Evolutionary conservation across 208 protist species (phyloP), one percentile per base, ranked within the genome.

Genomic region (Naegleria fowleri): DNA sequence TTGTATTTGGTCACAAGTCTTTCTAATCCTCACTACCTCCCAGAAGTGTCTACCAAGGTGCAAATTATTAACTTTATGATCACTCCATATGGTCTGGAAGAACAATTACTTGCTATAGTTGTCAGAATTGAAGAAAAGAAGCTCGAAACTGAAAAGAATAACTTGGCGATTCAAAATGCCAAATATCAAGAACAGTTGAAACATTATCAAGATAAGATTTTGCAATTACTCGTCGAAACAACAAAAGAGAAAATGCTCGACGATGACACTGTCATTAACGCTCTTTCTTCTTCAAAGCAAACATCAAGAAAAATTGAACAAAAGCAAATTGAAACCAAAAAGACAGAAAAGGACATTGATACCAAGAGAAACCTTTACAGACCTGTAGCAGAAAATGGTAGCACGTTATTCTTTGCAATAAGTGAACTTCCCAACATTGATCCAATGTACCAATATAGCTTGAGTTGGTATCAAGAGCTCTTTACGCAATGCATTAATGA

Each of bases 1-100:
- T 95, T 99, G 87, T 99, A 99, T 95, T 98, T 99, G 93, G 99
- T 98, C 29, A 99, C 98, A 43, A 98, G 99, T 93, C 95, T 99
- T 51, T 97, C 97, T 3, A 97, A 98, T 84, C 98, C 98, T 83
- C 97, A 98, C 94, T 99, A 99, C 93, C 95, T 97, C 29, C 98
- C 98, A 5, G 98, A 99, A 94, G 95, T 97, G 79, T 97, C 95
- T 40, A 97, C 97, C 48, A 99, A 99, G 94, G 97, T 98, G 41
- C 98, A 96, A 15, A 93, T 99, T 52, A 96, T 99, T 90, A 99
- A 99, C 94, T 99, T 99, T 91, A 98, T 97, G 94, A 98, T 99
- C 90, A 99, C 98, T 11, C 95, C 97, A 92, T 93, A 96, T 33
- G 98, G 98, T 48, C 93, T 99, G 90, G 95, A 98, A 92, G 98